Conservation (phyloP, 2,329 filamentous ascomycete genomes). For the Chrysoporthe deuterocubensis region DNA sequence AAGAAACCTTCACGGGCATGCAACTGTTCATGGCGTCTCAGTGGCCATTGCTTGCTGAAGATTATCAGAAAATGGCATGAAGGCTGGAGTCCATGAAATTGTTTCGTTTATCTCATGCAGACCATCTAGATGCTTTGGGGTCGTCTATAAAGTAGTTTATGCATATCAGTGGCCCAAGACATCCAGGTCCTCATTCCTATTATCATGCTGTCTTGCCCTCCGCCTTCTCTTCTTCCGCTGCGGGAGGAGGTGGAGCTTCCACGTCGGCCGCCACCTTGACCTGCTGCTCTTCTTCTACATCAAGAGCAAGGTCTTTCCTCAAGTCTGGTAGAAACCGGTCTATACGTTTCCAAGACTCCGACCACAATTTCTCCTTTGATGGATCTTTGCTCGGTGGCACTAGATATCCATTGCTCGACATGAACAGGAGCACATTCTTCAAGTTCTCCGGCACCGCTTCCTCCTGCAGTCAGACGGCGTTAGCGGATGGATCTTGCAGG, state of each 20-base stretch:
- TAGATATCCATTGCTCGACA: conserved; percentile 87
- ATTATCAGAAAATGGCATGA: not conserved
- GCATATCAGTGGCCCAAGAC: not conserved
- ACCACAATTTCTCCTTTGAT: conserved; percentile 61
- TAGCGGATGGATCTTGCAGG: conserved; percentile 22
- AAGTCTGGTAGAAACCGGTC: conserved; percentile 68
- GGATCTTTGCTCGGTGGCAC: conserved; percentile 67
- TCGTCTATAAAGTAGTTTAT: conserved; percentile 12
- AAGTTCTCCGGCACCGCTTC: conserved; percentile 94
- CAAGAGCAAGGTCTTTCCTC: conserved; percentile 59
- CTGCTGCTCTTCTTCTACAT: conserved; percentile 41
- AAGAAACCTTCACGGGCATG: no score
- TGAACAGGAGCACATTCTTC: conserved; percentile 95
- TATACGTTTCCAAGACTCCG: conserved; percentile 68
- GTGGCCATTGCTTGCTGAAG: not conserved
- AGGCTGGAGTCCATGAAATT: not conserved
- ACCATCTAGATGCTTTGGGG: conserved; percentile 14
- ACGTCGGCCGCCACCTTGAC: conserved; percentile 2
- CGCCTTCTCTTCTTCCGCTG: conserved; percentile 15
- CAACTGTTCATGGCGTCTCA: not conserved
- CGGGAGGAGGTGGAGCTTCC: conserved; percentile 9
- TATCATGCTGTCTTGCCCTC: conserved; percentile 21
- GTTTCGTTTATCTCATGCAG: conserved; percentile 1
- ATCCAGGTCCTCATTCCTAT: conserved; percentile 3
- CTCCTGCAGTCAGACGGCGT: conserved; percentile 58